Conservation (phyloP, 2,329 filamentous ascomycete species). For the Parastagonospora avenae region DNA sequence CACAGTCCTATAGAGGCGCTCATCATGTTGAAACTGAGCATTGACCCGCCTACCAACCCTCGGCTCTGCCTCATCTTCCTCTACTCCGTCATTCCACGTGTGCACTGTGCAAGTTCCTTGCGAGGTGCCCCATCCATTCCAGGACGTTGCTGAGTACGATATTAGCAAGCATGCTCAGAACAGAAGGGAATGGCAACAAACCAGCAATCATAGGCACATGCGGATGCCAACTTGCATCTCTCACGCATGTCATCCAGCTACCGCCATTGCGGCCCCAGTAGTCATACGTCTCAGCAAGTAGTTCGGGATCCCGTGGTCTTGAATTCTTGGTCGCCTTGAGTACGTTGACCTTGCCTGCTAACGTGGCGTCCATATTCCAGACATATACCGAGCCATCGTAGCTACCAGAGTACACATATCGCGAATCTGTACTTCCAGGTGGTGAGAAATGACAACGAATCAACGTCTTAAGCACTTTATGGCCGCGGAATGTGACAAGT, state of each 20-base stretch:
- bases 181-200: slow-evolving; percentile 42
- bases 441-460: slow-evolving; percentile 97
- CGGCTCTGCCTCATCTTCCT: slow-evolving; percentile 63
- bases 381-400: slow-evolving; percentile 88
- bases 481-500: slow-evolving; percentile 89
- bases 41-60: slow-evolving; percentile 43
- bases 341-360: slow-evolving; percentile 80
- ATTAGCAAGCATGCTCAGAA: slow-evolving; percentile 15
- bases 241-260: slow-evolving; percentile 76
- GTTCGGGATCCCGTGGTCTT: slow-evolving; percentile 60
- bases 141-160: slow-evolving; percentile 69
- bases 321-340: slow-evolving; percentile 69
- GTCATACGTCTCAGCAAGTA: slow-evolving; percentile 62
- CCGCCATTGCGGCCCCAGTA: slow-evolving; percentile 60
- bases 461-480: slow-evolving; percentile 84
- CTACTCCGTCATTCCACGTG: slow-evolving; percentile 71
- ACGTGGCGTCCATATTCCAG: slow-evolving; percentile 90
- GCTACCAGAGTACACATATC: slow-evolving; percentile 92
- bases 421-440: slow-evolving; percentile 79
- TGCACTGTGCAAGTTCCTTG: slow-evolving; percentile 79
- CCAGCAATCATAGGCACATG: slow-evolving; percentile 77
- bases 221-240: slow-evolving; percentile 92
- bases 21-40: slow-evolving; percentile 44
- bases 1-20: slow-evolving; percentile 36
- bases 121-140: slow-evolving; percentile 77